Conservation (phyloP, 2,329 filamentous ascomycete species). For the Stemphylium lycopersici region DNA sequence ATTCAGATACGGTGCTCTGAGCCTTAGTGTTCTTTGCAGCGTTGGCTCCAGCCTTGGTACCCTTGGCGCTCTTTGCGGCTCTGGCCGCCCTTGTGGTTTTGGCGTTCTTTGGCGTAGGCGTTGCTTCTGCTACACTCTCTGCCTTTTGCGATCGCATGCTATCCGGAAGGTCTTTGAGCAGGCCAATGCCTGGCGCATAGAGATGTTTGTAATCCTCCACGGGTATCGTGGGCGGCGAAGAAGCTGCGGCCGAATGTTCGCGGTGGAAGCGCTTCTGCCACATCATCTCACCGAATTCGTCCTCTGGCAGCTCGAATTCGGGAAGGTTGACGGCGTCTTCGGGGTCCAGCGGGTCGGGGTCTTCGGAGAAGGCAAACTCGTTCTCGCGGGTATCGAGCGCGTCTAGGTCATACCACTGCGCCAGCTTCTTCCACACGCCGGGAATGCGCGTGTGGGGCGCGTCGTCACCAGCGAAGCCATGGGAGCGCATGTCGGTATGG, state of each 20-base stretch:
- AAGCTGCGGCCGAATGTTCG: constrained; percentile 32
- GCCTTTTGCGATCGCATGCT: constrained; percentile 35
- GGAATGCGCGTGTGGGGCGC: constrained; percentile 84
- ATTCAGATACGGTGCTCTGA: constrained; percentile 41
- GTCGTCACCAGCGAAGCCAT: constrained; percentile 72
- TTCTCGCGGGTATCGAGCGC: constrained; percentile 83
- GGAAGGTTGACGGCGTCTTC: constrained; percentile 40
- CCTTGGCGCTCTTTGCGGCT: constrained; percentile 32
- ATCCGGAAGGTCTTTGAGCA: constrained; percentile 41
- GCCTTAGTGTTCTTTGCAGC: constrained; percentile 38
- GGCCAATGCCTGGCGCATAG: constrained; percentile 40
- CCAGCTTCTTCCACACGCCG: constrained; percentile 89
- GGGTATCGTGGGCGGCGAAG: constrained; percentile 40
- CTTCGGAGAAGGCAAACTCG: constrained; percentile 60
- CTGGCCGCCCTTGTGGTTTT: constrained; percentile 38
- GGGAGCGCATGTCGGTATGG: constrained; percentile 44
- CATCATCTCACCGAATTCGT: constrained; percentile 52
- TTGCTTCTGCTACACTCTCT: constrained; percentile 38
- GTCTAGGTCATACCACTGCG: constrained; percentile 81
- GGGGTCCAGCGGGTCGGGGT: constrained; percentile 58
- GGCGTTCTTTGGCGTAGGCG: constrained; percentile 36
- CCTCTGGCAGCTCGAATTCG: constrained; percentile 53
- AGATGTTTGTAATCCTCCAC: constrained; percentile 41
- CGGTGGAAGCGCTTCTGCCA: constrained; percentile 50
- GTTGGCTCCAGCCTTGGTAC: constrained; percentile 28